These are phyloP conservation scores for Casuarina cunninghamiana DNA, from an alignment of 306 rosid genomes.

Conservation along the genomic window DNA sequence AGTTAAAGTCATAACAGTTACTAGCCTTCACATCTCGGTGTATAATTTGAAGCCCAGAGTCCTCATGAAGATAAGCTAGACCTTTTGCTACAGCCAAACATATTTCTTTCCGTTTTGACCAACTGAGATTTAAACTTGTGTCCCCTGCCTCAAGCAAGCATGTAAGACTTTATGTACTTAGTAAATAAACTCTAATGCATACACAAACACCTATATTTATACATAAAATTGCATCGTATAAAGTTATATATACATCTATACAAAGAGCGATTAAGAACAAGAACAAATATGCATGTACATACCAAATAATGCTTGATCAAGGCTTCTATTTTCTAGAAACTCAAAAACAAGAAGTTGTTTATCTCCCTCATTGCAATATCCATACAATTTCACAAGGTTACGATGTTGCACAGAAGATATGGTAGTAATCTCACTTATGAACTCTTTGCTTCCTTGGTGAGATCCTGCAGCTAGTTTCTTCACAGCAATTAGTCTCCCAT, in stretches of 20 bases:
- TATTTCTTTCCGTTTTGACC: constrained; percentile 69
- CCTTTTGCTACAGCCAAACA: constrained; percentile 79
- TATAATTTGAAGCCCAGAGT: constrained; percentile 64
- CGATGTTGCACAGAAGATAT: constrained; percentile 86
- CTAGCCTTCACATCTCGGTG: constrained; percentile 88
- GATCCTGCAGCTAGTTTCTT: constrained; percentile 77
- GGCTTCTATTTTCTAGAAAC: constrained; percentile 75
- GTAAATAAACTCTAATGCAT: neutral
- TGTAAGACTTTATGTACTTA: neutral
- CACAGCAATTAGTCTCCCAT: constrained; percentile 78
- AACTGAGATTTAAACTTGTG: constrained; percentile 41
- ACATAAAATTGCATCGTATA: neutral
- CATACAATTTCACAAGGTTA: constrained; percentile 75
- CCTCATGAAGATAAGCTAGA: constrained; percentile 72
- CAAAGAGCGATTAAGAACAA: neutral
- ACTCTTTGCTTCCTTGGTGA: constrained; percentile 80
- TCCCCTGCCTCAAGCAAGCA: constrained; percentile 39
- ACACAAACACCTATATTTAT: neutral
- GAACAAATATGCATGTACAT: neutral
- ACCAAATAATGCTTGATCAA: constrained; percentile 90
- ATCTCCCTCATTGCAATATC: constrained; percentile 70
- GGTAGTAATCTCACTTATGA: constrained; percentile 79
- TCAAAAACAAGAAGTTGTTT: constrained; percentile 78
- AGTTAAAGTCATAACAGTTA: no score
- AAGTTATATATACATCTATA: no score